A percentile compares a stretch with the other conserved stretches of the same genome.
These are phyloP conservation scores for Yamadazyma sp. DNA, from an alignment of 1,139 yeast species.

Conservation along the genomic window DNA sequence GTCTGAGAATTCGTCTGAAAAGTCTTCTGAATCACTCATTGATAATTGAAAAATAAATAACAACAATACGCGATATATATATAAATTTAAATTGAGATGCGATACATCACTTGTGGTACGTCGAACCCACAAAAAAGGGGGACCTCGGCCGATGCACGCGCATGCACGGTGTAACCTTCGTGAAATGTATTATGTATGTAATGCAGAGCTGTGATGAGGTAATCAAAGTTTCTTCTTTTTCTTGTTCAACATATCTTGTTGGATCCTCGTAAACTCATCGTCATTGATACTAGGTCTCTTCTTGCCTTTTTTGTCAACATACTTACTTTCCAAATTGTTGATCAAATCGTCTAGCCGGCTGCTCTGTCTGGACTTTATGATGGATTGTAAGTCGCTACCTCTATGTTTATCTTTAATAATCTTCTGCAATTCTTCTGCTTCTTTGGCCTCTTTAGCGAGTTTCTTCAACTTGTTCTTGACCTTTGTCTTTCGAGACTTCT, in stretches of 20 bases:
- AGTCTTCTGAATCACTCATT: conserved; percentile 21
- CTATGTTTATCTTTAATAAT: conserved; percentile 42
- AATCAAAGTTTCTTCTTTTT: conserved; percentile 11
- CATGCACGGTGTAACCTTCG: too few species aligned
- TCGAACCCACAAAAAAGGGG: too few species aligned
- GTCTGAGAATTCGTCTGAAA: conserved; percentile 19
- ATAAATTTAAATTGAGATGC: background rate
- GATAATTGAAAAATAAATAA: conserved; percentile 2
- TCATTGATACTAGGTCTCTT: conserved; percentile 37
- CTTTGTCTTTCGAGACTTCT: conserved; percentile 43
- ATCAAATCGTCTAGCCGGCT: conserved; percentile 50
- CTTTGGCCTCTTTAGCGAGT: conserved; percentile 61
- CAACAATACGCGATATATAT: conserved; percentile 5
- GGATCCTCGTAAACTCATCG: conserved; percentile 32
- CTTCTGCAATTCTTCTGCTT: conserved; percentile 62
- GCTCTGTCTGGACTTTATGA: conserved; percentile 48
- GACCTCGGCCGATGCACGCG: too few species aligned
- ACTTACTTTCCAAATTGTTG: conserved; percentile 54
- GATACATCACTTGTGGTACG: background rate
- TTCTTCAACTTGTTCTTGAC: conserved; percentile 47
- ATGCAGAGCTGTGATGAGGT: background rate
- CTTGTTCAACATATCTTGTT: conserved; percentile 21
- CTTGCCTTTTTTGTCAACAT: conserved; percentile 39
- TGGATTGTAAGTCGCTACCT: conserved; percentile 48
- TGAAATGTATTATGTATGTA: too few species aligned